Evolutionary conservation across 257 asterid genomes (phyloP), one percentile per base, ranked within the genome.

Genomic region (Verbena officinalis): DNA sequence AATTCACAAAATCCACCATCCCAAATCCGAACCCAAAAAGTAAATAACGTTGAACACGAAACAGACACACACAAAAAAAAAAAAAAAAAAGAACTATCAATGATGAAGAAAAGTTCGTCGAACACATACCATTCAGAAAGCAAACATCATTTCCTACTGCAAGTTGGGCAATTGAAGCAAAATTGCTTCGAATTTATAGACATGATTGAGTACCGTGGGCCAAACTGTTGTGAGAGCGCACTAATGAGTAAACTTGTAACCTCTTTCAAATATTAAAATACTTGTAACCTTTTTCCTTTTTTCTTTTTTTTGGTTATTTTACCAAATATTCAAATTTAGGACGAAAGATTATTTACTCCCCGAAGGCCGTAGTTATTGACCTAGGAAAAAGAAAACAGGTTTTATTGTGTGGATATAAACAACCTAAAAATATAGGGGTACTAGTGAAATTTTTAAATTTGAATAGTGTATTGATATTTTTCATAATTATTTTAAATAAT

Each of bases 51-150:
- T 17, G 22, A 20, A 50, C 33, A 3, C 55, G 55, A 10, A 50
- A 15, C 27, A 55, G 7, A 20, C 55, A 44, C 24, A 30, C 55
- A 17, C 13, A 9, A 48, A 50, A 49, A 1, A 8, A 52, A 23
- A 48, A 22, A 27, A 27, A 27, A 27, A 2, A 27, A 27, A 27
- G 5, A 27, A 27, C 33, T 2, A 27, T 27, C 2, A 27, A 27
- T 27, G n/a, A n/a, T 27, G 33, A 46, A 7, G 7, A 1, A 38
- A 57, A 34, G 21, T 9, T 56, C 8, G 36, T 34, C 11, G 10
- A 36, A 57, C 34, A 17, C 58, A 15, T 56, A 57, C 30, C 48
- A 57, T 34, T 57, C 16, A 55, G 19, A 43, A 66, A 46, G 44
- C 23, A 30, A 44, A 48, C 36, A 38, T 30, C 9, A 36, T 56